Base-by-base conservation (phyloP, 257 asterid species). In the Petrea volubilis region DNA sequence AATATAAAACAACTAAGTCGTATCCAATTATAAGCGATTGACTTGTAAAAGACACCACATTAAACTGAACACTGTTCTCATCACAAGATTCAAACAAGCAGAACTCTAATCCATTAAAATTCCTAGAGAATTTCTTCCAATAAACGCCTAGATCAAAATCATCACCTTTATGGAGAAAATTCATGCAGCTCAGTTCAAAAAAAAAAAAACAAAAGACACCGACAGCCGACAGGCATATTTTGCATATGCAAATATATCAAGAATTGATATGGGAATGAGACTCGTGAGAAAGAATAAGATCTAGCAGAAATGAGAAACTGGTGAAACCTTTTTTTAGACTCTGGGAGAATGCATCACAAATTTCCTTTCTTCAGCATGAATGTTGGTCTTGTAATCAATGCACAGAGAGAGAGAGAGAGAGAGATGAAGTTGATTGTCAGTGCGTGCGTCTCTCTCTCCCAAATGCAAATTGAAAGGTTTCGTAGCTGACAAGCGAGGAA, bases 401-500 rank as follows among this genome's bases (percentile, higher is more conserved):
- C 5, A 77, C 49, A 49, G 73, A 60, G n/a, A 25, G 50, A 43
- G n/a, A 36, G 33, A 38, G 69, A 72, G 67, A 53, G 44, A 44
- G 66, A 58, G 41, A 11, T 63, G 46, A 38, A 60, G 68, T 18
- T 6, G 63, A 55, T 51, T 69, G 63, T 65, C 7, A 29, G 53
- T 9, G 43, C 5, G 43, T 38, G 43, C 43, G 43, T 38, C 43
- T 38, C 43, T 38, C 43, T 38, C 5, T 31, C 43, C 43, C 51
- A 38, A 58, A 66, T 60, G 80, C 64, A 80, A 64, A 66, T 70
- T n/a, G 73, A 60, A 67, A 70, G 43, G 78, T 77, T 74, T 65
- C 85, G 73, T 77, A 81, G 74, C 41, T 43, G 70, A 74, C 58
- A 83, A 74, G 88, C 79, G 83, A 81, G 78, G 49, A 68, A 56